Evolutionary conservation across 805 yeast species (phyloP), one percentile per base, ranked within the genome.

Genomic region (Saccharomycopsis sp.): DNA sequence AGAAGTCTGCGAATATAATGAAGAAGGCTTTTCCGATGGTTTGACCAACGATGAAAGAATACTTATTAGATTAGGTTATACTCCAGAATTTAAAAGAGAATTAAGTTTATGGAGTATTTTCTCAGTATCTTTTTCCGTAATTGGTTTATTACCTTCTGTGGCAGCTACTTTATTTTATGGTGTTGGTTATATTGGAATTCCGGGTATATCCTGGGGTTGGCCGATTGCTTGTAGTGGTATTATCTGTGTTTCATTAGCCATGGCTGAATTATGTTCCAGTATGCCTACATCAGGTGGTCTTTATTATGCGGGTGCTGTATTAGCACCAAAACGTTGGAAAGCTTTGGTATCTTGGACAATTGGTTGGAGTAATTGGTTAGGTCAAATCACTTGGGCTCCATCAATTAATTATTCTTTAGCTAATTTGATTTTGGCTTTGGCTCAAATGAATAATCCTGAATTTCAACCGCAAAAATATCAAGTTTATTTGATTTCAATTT

Each of bases 281-380:
- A 72, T 79, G 52, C 89, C 90, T 22, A 81, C 89, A 1, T 74
- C 83, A 17, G 89, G 89, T 44, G 89, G 89, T 6, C 63, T 82
- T 32, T 83, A 79, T 57, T 77, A 74, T 60, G 78, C 83, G 79
- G 75, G 85, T 1, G 77, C 69, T 59, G 71, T 77, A 56, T 81
- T 77, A 56, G 77, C 87, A 21, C 88, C 86, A 1, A 71, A 66
- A 40, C 53, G 55, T 3, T 53, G 67, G 26, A 69, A 74, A 55
- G 71, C 72, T 16, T 77, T 79, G 0, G 59, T 79, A 26, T 74
- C 81, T 35, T 81, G 72, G 54, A 56, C 81, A 35, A 77, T 81
- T 48, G 90, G 88, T 4, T 72, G 79, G 54, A 70, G 83, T 4
- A 81, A 82, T 59, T 68, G 87, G 1, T 59, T 83, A 52, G 87